Base-by-base conservation (phyloP, 83 land plant species). In the Picea abies region DNA sequence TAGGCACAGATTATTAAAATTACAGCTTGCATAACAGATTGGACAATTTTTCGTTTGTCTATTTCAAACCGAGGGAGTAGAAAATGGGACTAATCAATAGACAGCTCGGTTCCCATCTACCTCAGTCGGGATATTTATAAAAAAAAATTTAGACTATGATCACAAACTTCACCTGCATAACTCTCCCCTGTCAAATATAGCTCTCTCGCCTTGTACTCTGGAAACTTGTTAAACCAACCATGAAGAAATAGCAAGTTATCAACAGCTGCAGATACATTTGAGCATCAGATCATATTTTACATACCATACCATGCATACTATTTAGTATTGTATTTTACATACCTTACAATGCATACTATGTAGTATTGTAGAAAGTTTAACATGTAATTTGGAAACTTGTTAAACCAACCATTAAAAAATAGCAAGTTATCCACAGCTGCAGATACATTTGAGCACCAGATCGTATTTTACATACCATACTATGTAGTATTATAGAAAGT, bases 131-230 rank as follows among this genome's bases (percentile, higher is more conserved):
- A n/a, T n/a, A 72, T 17, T 72, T 72, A 20, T 69, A 7, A 7
- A 41, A 23, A 17, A 19, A 25, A 72, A 35, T 25, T 12, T 72
- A 20, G 8, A n/a, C 22, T 72, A 17, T 22, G 20, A 17, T 72
- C 72, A 69, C 25, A 72, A 72, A 72, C 44, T 35, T 49, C 19
- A 83, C 84, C 84, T 83, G 84, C 84, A 79, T 83, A 83, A 20
- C 84, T 83, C 58, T 83, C 84, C 49, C 84, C 83, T n/a, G 83
- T 83, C 35, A 83, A 80, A 63, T 79, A 83, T 32, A 83, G 78
- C 62, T n/a, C n/a, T n/a, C n/a, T n/a, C n/a, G n/a, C n/a, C 63
- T 80, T 83, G 19, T 35, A 79, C 71, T 79, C 83, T 0, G 84
- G 83, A 62, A 83, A 83, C 39, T 75, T 75, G 14, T 79, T 62